Evolutionary conservation across 345 rosid species (phyloP).

Genomic region (Luvunga scandens): DNA sequence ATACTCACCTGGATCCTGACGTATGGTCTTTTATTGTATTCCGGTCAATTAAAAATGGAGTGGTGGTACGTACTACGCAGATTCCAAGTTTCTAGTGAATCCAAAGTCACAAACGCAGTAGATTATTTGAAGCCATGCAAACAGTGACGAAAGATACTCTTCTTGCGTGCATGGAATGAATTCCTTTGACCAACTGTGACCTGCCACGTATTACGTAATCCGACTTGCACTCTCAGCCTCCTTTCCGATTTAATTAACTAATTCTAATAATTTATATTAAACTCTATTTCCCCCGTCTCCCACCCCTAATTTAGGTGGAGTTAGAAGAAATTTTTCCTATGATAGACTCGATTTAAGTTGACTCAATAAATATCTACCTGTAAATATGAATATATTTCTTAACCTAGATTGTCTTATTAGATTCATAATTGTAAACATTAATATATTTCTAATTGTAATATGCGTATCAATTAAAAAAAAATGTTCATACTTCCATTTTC

Average conservation of each 20-base stretch:
- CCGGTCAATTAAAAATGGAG: no score
- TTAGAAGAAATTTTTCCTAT: no score
- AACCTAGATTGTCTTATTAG: no score
- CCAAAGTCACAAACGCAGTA: constrained; percentile 13
- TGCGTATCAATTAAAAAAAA: no score
- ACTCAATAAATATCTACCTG: no score
- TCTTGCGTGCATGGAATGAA: constrained; percentile 40
- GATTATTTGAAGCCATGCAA: constrained; percentile 39
- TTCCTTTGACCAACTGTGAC: constrained; percentile 27
- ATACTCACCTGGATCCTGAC: not conserved
- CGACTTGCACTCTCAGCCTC: not conserved
- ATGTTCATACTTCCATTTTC: not conserved
- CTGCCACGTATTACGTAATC: constrained; percentile 25
- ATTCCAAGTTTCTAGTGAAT: constrained; percentile 15
- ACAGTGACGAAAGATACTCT: constrained; percentile 16
- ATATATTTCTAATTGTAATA: no score
- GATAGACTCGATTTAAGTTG: no score
- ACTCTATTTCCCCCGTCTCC: no score
- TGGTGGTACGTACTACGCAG: not conserved
- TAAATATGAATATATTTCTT: no score
- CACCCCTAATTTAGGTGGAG: no score
- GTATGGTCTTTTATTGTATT: not conserved
- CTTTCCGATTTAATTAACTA: not conserved
- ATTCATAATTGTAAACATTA: no score
- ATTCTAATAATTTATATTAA: no score